Evolutionary conservation across 164 flowering plant species (phyloP), one percentile per base, ranked within the genome.

Genomic region (Aristolochia fimbriata): DNA sequence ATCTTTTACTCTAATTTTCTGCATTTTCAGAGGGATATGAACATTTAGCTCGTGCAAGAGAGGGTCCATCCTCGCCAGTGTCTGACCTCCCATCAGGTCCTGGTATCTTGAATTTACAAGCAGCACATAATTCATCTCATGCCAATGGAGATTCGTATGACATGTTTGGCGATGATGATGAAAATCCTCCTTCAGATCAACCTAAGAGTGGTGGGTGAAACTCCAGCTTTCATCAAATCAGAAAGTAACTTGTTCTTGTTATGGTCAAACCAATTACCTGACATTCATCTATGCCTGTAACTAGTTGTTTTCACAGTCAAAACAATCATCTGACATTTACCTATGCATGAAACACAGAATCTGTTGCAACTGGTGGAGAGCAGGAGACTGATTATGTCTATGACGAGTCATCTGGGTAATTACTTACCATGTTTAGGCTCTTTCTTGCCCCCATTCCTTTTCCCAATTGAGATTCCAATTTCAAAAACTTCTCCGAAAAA

Each of bases 401-500:
- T 59, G 98, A 93, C 61, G 96, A 93, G 63, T 73, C 97, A 60
- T 84, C 97, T 61, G 98, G 98, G 98, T 93, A 84, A 62, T 48
- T 15, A 48, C 47, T 51, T 3, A 31, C 9, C 45, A 0, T 31
- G 23, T 61, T 50, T 3, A 10, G 6, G 31, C 7, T 10, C 7
- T 6, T 15, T 49, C 9, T 24, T 33, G 8, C 16, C n/a, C 17
- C 21, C 13, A 21, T 27, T 63, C 7, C 4, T 46, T 25, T 15
- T 45, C 55, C 30, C 30, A 27, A 27, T 2, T 27, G 30, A 2
- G 5, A 27, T 27, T 27, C 30, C 5, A 27, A 27, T 2, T 27
- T 27, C 30, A 27, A 27, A 27, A 27, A 27, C 3, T 27, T 27
- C 5, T 5, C 30, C 30, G 5, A 27, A 27, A 27, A 27, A 27